Evolutionary conservation across 129 eudicot species (phyloP).

Genomic region (Calendula officinalis): DNA sequence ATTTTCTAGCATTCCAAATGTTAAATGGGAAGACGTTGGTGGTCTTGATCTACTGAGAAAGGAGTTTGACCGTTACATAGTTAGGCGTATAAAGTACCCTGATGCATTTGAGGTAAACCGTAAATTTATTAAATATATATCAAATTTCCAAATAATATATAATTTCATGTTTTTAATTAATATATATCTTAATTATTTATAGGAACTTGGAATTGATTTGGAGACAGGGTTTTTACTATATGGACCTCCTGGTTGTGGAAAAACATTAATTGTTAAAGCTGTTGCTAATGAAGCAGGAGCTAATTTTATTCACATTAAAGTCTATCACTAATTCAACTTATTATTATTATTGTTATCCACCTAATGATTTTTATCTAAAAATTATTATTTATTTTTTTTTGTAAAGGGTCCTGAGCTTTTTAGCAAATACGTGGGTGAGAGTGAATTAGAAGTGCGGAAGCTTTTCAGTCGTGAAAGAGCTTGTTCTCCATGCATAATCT

Average conservation of each 20-base stretch:
- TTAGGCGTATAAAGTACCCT: conserved; percentile 67
- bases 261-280: conserved; percentile 91
- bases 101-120: conserved; percentile 52
- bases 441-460: conserved; percentile 77
- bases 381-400: too few relatives aligned
- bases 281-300: conserved; percentile 60
- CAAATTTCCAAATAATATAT: too few relatives aligned
- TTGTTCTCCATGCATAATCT: conserved; percentile 91
- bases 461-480: conserved; percentile 87
- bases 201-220: conserved; percentile 61
- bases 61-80: conserved; percentile 65
- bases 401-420: conserved; percentile 60
- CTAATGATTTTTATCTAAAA: too few relatives aligned
- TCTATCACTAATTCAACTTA: too few relatives aligned
- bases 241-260: conserved; percentile 99
- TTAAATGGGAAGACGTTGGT: conserved; percentile 94
- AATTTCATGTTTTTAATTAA: too few relatives aligned
- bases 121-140: too few relatives aligned
- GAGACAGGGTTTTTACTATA: conserved; percentile 83
- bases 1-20: conserved; percentile 44
- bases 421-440: conserved; percentile 88
- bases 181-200: background rate
- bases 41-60: conserved; percentile 63
- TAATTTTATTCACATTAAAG: too few relatives aligned
- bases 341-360: too few relatives aligned